phyloP scores from a whole-genome alignment of 805 yeast genomes.

The Phaffomyces thermotolerans region DNA sequence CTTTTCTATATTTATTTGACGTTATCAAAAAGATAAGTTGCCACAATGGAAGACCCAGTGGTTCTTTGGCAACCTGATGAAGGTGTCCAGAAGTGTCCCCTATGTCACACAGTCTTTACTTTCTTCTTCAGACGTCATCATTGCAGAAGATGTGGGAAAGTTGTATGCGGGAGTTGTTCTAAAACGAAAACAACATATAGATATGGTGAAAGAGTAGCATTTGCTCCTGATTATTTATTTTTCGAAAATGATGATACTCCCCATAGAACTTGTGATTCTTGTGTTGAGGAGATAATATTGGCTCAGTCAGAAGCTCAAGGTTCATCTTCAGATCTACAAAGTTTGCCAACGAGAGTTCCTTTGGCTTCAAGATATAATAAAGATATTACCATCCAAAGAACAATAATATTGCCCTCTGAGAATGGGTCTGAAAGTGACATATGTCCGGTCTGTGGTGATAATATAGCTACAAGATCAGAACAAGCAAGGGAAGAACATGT shows the following conservation, averaged over 20 bases:
- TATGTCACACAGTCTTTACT: constrained; percentile 47
- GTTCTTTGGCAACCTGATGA: constrained; percentile 65
- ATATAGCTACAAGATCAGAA: constrained; percentile 14
- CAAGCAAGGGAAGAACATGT: constrained; percentile 56
- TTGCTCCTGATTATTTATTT: constrained; percentile 42
- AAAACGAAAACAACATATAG: constrained; percentile 43
- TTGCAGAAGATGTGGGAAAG: constrained; percentile 74
- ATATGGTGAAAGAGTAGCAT: constrained; percentile 51
- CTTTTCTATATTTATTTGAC: neutral
- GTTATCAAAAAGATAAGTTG: neutral
- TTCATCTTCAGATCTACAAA: constrained; percentile 11
- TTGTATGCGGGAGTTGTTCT: constrained; percentile 70
- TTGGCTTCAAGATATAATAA: constrained; percentile 4
- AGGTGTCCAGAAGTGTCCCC: constrained; percentile 42
- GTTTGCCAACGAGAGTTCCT: constrained; percentile 10
- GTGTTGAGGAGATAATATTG: constrained; percentile 50
- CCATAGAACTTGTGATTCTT: constrained; percentile 70
- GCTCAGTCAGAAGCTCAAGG: constrained; percentile 2
- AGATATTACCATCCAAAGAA: constrained; percentile 6
- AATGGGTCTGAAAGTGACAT: constrained; percentile 26
- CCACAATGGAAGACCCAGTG: neutral
- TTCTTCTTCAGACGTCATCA: constrained; percentile 73
- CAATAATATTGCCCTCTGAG: constrained; percentile 7
- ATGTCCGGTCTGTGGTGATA: constrained; percentile 36
- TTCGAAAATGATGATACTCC: constrained; percentile 43